Base-by-base conservation (phyloP, 257 asterid genomes). In the Solanum arcanum region DNA sequence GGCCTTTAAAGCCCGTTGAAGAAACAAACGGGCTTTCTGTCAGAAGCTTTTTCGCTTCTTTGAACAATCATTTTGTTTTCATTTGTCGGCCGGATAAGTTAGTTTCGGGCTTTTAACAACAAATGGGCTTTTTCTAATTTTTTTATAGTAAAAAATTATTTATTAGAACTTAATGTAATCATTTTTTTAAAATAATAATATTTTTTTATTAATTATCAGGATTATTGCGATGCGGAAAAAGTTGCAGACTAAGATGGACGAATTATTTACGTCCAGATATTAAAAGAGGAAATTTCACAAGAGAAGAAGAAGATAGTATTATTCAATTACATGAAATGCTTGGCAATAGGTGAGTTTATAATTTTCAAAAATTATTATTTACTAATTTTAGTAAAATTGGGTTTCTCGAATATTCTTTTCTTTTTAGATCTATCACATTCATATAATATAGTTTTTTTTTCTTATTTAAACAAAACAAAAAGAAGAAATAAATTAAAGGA, bases 191-290 rank as follows among this genome's bases (percentile, higher is more conserved):
- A 70, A 64, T 5, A 31, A n/a, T 41, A n/a, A 15, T 47, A 29
- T 27, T 39, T 35, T 42, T 68, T 3, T 11, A 8, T 29, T 77
- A 6, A 27, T 62, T 47, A 12, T 46, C 68, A 94, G 98, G 98
- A 18, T 88, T 96, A 49, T 18, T 93, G 81, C 88, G 95, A 83
- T 93, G 95, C 74, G 95, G 95, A n/a, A 93, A 93, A 90, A 93
- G 95, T 72, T 93, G 95, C 90, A 89, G 95, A 39, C 90, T 93
- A 3, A 86, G 95, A 23, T 93, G 95, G 95, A 86, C 88, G 31
- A 93, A 93, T n/a, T 93, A 93, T 86, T 64, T 93, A 85, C 69
- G 95, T 64, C 95, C 95, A 6, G 95, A 93, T 68, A 90, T 93
- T 15, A 93, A 92, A 88, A 89, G 94, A 39, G 95, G 95, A 47